phyloP scores from a whole-genome alignment of 2,329 filamentous ascomycete species.

The Aotearoamyces nothofagi region DNA sequence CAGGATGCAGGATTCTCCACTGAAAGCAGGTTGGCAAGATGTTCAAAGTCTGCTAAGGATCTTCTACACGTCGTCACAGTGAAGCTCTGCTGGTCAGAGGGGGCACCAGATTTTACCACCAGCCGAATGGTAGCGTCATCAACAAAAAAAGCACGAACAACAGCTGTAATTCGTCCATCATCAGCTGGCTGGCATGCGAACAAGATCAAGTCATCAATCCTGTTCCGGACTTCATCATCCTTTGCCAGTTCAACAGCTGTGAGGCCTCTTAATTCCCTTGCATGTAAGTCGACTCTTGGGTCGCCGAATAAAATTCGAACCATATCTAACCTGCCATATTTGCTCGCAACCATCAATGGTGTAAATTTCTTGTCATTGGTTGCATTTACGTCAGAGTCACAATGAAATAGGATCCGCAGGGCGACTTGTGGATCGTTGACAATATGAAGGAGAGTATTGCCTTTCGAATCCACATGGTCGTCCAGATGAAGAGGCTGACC shows the following conservation, averaged over 20 bases:
- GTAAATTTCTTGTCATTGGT: slow-evolving; percentile 93
- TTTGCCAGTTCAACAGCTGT: slow-evolving; percentile 95
- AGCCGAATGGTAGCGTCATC: slow-evolving; percentile 90
- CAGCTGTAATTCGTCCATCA: slow-evolving; percentile 76
- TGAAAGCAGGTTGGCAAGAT: slow-evolving; percentile 66
- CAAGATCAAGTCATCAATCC: slow-evolving; percentile 84
- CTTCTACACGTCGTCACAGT: slow-evolving; percentile 90
- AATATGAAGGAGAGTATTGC: slow-evolving; percentile 92
- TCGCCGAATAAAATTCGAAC: slow-evolving; percentile 81
- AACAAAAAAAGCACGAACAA: slow-evolving; percentile 91
- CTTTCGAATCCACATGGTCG: slow-evolving; percentile 82
- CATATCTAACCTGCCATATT: slow-evolving; percentile 90
- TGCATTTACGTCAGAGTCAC: slow-evolving; percentile 92
- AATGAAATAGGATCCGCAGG: slow-evolving; percentile 59
- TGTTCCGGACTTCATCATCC: slow-evolving; percentile 91
- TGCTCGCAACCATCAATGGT: slow-evolving; percentile 93
- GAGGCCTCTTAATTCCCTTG: slow-evolving; percentile 73
- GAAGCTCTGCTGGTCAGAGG: slow-evolving; percentile 66
- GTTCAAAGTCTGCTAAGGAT: slow-evolving; percentile 80
- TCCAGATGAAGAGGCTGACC: slow-evolving; percentile 73
- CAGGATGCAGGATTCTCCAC: slow-evolving; percentile 92
- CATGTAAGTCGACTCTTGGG: slow-evolving; percentile 68
- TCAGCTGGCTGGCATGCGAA: slow-evolving; percentile 57
- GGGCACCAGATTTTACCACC: slow-evolving; percentile 85
- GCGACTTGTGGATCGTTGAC: slow-evolving; percentile 75